Base-by-base conservation (phyloP, 164 flowering plant species). In the Stephania cephalantha region DNA sequence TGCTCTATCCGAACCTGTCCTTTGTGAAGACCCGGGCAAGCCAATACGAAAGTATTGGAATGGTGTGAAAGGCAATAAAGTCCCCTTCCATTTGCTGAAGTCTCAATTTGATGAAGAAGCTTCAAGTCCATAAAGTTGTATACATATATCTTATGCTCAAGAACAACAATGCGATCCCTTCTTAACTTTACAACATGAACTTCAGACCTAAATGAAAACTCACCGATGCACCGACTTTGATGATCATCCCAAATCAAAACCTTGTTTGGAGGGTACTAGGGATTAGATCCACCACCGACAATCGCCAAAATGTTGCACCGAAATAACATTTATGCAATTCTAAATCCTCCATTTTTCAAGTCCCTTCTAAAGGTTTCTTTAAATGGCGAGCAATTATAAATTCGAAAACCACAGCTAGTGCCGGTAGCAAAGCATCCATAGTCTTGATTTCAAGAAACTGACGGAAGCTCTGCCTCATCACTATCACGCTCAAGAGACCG, bases 371-470 rank as follows among this genome's bases (percentile, higher is more conserved):
- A 84, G 11, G 89, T 87, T 77, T 87, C 88, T 79, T 87, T 85
- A 74, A 88, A 87, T 75, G 88, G 87, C 17, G 86, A 85, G 77
- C 86, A 85, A 58, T 83, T 85, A 77, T 88, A 87, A 18, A 88
- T 85, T 13, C 87, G 89, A 71, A 88, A 88, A 46, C 91, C 91
- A 42, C 75, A 76, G 72, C 82, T 85, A 20, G 90, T 87, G 25
- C 88, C 91, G 17, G 87, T 88, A 46, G 91, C 85, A 78, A 88
- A 85, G 81, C 90, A 88, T 75, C 85, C 83, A 72, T 78, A 84
- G 71, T 88, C 91, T 81, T 88, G 91, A 81, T 86, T 88, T 90
- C 91, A 88, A 35, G 90, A 83, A 70, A 85, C 86, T n/a, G 84
- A 85, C 22, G 82, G 74, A 42, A 88, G 74, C 69, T 86, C 87